These are phyloP conservation scores for Zasmidium citrigriseum DNA, from an alignment of 2,329 filamentous ascomycete species.

Conservation along the genomic window DNA sequence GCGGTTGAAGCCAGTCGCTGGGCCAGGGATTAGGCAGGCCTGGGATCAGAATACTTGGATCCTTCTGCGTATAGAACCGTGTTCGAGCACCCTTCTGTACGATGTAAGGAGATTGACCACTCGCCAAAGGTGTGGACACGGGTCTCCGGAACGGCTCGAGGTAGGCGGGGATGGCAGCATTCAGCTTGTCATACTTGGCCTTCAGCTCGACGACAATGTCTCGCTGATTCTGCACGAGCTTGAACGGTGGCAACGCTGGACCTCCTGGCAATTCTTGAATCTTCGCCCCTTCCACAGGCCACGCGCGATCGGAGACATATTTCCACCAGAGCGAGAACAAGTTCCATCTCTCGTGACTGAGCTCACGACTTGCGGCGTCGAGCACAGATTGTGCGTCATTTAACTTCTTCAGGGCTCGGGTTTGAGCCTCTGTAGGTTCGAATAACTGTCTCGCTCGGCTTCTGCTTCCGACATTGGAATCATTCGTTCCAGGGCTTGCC, in stretches of 20 bases:
- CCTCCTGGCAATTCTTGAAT: not conserved
- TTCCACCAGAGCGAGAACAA: conserved; percentile 10
- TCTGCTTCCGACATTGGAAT: not conserved
- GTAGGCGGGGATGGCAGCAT: not conserved
- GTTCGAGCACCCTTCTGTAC: not conserved
- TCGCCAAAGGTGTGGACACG: too few species aligned
- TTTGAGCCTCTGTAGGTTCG: not conserved
- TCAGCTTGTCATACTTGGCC: not conserved
- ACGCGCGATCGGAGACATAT: conserved; percentile 1
- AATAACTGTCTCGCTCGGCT: not conserved
- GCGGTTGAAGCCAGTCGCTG: conserved; percentile 2
- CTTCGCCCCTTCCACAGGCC: not conserved
- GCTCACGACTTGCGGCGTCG: not conserved
- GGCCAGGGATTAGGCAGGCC: conserved; percentile 4
- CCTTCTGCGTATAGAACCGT: conserved; percentile 4
- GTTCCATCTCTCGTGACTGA: conserved; percentile 1
- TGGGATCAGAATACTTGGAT: conserved; percentile 4
- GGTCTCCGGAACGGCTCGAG: too few species aligned
- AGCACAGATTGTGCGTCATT: not conserved
- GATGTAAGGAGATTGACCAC: not conserved
- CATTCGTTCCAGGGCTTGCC: not conserved
- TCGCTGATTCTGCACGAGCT: not conserved
- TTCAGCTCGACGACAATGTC: not conserved
- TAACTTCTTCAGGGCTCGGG: not conserved
- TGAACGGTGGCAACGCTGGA: not conserved